Base-by-base conservation (phyloP, 495 filamentous ascomycete species). In the Aspergillus bridgeri region DNA sequence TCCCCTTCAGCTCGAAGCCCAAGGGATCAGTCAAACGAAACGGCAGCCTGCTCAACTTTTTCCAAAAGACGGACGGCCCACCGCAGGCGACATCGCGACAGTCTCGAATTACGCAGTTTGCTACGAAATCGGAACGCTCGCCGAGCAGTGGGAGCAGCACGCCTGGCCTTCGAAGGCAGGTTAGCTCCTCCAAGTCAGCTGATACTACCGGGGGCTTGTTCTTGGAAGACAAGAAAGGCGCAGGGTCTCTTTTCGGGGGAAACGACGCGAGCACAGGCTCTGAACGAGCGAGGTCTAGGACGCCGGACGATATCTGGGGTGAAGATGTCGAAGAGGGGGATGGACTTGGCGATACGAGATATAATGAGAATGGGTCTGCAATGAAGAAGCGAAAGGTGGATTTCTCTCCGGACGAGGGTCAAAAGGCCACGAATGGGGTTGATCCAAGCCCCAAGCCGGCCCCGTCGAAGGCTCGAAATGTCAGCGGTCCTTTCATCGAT, bases 1-100 rank as follows among this genome's bases (percentile, higher is more conserved):
- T 45, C 4, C 46, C 54, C 19, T 42, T 42, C 29, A 44, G 33
- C 11, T 19, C 49, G 8, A 58, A 60, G 38, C 21, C 57, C 11
- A 53, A 54, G n/a, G 25, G 60, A 6, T 69, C 68, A 8, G 52
- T 66, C 1, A 83, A 82, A 59, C 62, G 79, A 6, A 95, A 94
- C 69, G 77, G 75, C 11, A 96, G 86, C 60, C 95, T 96, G 48
- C 67, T 92, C 56, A 87, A 73, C 58, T 94, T 91, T 69, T 94
- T 94, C 74, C 86, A 90, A 73, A 94, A 91, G 70, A 77, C 82
- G 0, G 83, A 88, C 51, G 61, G 67, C 6, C 69, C 75, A 5
- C 67, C 64, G 55, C 71, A 69, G 60, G 69, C 69, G 47, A 72
- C 60, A 1, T 68, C 68, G 9, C 64, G 52, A 45, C 71, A 79